Base-by-base conservation (phyloP, 1,284 basidiomycete species). In the Cryptococcus sp. region DNA sequence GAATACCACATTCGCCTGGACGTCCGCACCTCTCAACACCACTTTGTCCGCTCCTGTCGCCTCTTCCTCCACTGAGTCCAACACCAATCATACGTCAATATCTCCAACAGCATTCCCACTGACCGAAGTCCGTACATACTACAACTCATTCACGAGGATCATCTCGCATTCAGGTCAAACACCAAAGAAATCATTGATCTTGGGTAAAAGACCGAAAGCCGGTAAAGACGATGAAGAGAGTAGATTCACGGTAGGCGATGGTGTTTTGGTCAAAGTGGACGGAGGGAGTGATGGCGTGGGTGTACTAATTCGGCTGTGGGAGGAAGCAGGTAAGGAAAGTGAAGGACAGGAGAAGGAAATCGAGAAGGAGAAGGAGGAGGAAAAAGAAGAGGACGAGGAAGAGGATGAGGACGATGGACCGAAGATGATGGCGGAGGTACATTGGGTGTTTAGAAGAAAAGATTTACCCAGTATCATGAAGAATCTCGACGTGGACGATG, bases 401-500 rank as follows among this genome's bases (percentile, higher is more conserved):
- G 53, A 58, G 7, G 43, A 43, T 13, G 57, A 36, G 37, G 53
- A 58, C 5, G 43, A 43, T 13, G 57, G 37, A 34, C 53, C 51
- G n/a, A 61, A 62, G 47, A 73, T 65, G 72, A 73, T 73, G 70
- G 73, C 70, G 5, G 67, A 71, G 50, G 63, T 77, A 10, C 72
- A 76, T 57, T 77, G 76, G 76, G 73, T 67, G 56, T 75, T 73
- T 51, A 62, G 76, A 8, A 62, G 66, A 52, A 47, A 63, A 54
- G 76, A 77, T 56, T 52, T 77, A 50, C 76, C 76, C 2, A 59
- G 70, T 6, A 65, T 76, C 15, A 77, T 74, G 73, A 69, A 71
- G 52, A 68, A 70, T 50, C 57, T 76, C 42, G 50, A 61, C 15
- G 61, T 77, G 5, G 67, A 69, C 35, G 73, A 74, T 56, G 76